Conservation (phyloP, 768 basidiomycete genomes). For the Suillus alpinus region DNA sequence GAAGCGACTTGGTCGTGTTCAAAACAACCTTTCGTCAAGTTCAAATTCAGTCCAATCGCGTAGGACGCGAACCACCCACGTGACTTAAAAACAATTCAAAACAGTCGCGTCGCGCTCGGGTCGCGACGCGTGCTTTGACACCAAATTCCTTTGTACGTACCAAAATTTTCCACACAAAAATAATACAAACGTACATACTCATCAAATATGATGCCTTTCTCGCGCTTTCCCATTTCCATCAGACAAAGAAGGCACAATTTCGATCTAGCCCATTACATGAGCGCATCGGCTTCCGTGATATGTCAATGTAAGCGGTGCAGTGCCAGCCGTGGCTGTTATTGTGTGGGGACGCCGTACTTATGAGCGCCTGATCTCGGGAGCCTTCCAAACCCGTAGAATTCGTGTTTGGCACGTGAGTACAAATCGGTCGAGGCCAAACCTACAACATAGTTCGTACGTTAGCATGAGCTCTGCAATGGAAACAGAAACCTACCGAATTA, state of each 20-base stretch:
- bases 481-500: neutral
- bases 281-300: neutral
- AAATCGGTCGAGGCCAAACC: neutral
- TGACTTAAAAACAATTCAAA: conserved; percentile 35
- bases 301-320: neutral
- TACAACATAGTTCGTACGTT: neutral
- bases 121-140: conserved; percentile 7
- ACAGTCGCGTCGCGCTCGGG: conserved; percentile 34
- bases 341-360: neutral
- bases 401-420: neutral
- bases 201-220: neutral
- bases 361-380: neutral
- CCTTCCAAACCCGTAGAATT: neutral
- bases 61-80: conserved; percentile 38
- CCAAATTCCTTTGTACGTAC: neutral
- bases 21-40: conserved; percentile 18
- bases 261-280: neutral
- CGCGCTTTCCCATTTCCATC: conserved; percentile 2
- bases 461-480: neutral
- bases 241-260: conserved; percentile 1
- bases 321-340: neutral
- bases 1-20: conserved; percentile 18
- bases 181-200: neutral
- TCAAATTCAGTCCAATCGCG: conserved; percentile 29
- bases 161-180: neutral